Percentiles rank a stretch among this genome's conserved stretches.
These are phyloP conservation scores for Fraxinus floribunda DNA, from an alignment of 305 asterid species.

Conservation along the genomic window DNA sequence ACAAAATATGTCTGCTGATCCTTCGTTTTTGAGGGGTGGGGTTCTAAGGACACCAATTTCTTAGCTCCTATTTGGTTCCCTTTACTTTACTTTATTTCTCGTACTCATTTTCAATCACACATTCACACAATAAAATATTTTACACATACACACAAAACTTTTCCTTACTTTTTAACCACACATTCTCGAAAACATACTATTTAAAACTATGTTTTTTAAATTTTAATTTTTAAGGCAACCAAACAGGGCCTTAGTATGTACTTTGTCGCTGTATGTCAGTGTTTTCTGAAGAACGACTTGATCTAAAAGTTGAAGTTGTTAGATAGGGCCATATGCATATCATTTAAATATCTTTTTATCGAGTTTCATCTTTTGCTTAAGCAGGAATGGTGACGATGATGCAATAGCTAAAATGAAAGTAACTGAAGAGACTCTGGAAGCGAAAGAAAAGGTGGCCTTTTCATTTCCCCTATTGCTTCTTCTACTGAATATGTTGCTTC, in stretches of 20 bases:
- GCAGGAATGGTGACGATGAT: constrained; percentile 66
- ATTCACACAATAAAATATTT: too few relatives aligned
- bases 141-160: too few relatives aligned
- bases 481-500: not conserved
- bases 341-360: not conserved
- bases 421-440: constrained; percentile 72
- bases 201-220: too few relatives aligned
- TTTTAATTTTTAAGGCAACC: too few relatives aligned
- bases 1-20: not conserved
- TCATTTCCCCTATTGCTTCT: not conserved
- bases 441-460: constrained; percentile 68
- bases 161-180: too few relatives aligned
- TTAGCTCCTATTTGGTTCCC: not conserved
- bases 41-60: not conserved
- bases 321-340: not conserved
- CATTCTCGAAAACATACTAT: too few relatives aligned
- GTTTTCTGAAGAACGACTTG: not conserved
- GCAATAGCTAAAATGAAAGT: constrained; percentile 84
- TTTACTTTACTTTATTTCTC: not conserved
- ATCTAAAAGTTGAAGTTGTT: not conserved
- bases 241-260: not conserved
- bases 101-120: not conserved
- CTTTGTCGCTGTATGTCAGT: constrained; percentile 9
- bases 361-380: constrained; percentile 21
- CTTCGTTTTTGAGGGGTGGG: not conserved